Evolutionary conservation across 306 rosid genomes (phyloP), one percentile per base, ranked within the genome.

Genomic region (Argentina anserina): DNA sequence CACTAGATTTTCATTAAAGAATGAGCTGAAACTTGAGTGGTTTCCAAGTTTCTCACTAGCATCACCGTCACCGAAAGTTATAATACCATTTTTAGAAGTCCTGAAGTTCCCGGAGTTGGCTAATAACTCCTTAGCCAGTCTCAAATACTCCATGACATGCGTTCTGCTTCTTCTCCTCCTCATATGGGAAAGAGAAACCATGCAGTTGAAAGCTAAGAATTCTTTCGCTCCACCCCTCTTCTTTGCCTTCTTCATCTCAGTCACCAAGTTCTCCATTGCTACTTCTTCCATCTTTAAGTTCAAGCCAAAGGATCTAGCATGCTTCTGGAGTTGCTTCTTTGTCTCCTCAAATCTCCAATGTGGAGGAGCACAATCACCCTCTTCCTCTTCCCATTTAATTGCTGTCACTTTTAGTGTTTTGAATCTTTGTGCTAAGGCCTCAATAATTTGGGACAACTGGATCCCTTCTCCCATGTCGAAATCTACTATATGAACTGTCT

Each of bases 51-150:
- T 80, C 67, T 73, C 81, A 75, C 68, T 73, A 31, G 84, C 80
- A 50, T 73, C 80, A 7, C 89, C 90, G 76, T 91, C 92, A 0
- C 84, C 89, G 11, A 84, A 84, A n/a, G 79, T 58, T 28, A 91
- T 40, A 0, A 91, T 69, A 25, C 97, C 92, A 23, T 29, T 83
- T 37, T 9, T 52, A 33, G 37, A 33, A 1, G 56, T 41, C 33
- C 0, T 52, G 53, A 20, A 36, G 67, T 59, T 61, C 7, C 52
- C 64, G 45, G 69, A 75, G 52, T 20, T 72, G 3, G 80, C 65
- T 15, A 88, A 75, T 67, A 81, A 77, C 67, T 87, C 89, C 71
- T 84, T 78, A 8, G 94, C 88, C 2, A 77, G 61, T 36, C 71
- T 73, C 3, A 88, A 45, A 76, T 87, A 88, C 29, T 88, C 82